A percentile compares a stretch with the other conserved stretches of the same genome.
These are phyloP conservation scores for Suhomyces terraborum DNA, from an alignment of 1,139 yeast genomes.

Conservation along the genomic window DNA sequence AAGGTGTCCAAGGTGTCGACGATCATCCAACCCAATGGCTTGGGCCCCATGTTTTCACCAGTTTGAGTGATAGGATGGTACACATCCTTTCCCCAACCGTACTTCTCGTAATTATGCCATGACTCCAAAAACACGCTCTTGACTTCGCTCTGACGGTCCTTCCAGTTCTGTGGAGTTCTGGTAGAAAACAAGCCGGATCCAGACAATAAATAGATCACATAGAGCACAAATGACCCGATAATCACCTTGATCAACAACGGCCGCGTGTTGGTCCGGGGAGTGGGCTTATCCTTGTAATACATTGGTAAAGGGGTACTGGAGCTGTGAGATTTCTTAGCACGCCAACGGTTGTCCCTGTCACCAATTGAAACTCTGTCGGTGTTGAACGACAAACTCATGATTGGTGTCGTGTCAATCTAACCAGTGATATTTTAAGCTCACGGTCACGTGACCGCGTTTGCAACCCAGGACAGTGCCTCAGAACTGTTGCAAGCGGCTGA, in stretches of 20 bases:
- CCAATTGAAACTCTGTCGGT: conserved; percentile 17
- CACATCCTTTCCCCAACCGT: conserved; percentile 84
- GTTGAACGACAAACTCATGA: conserved; percentile 19
- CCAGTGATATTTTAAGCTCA: background rate
- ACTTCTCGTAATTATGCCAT: conserved; percentile 74
- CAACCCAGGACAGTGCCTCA: background rate
- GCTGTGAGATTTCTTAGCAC: conserved; percentile 14
- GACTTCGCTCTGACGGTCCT: conserved; percentile 54
- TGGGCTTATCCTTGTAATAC: conserved; percentile 22
- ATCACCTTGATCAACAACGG: conserved; percentile 49
- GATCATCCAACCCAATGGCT: conserved; percentile 93
- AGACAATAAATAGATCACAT: conserved; percentile 34
- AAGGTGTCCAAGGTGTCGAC: conserved; percentile 88
- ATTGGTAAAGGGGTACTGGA: conserved; percentile 16
- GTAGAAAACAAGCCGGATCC: conserved; percentile 8
- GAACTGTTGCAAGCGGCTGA: too few relatives aligned
- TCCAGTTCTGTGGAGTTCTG: conserved; percentile 31
- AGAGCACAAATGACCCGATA: conserved; percentile 40
- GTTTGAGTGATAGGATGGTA: conserved; percentile 58
- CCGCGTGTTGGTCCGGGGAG: conserved; percentile 11
- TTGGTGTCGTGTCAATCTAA: conserved; percentile 10
- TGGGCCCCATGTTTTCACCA: conserved; percentile 78
- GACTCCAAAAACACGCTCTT: conserved; percentile 67
- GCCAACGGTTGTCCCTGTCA: conserved; percentile 18
- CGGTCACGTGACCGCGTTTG: background rate